Base-by-base conservation (phyloP, 2,329 filamentous ascomycete genomes). In the Epichloe aotearoae region DNA sequence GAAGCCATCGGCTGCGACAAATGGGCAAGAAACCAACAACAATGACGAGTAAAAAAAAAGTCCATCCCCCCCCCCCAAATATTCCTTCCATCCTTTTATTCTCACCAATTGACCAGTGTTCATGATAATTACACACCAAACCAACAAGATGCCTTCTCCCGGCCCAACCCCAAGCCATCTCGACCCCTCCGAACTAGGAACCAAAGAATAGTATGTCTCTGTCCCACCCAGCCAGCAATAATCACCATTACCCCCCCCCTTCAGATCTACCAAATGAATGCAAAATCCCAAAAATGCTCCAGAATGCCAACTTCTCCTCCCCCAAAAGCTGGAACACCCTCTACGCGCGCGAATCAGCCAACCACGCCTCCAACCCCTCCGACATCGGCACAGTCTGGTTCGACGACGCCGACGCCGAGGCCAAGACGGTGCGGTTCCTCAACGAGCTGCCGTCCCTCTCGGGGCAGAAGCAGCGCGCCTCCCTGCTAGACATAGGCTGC, bases 331-430 rank as follows among this genome's bases (percentile, higher is more conserved):
- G 86, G 86, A 83, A 91, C 66, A 70, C 69, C 19, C 79, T 88
- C 55, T 93, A 94, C 72, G 72, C 74, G 1, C 75, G 72, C 57
- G 85, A 93, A 66, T 73, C 88, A 49, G 65, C 71, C 53, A 91
- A 93, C 69, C 80, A 90, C 66, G 69, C 78, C 50, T 66, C 77
- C 55, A 81, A 94, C 69, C 80, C 86, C 10, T 69, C 77, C 51
- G 87, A 95, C 72, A 84, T 84, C 53, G 91, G 91, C 57, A 95
- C 89, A 33, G 82, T 93, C 60, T 98, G 93, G 93, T 98, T 98
- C 76, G 85, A 89, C 65, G 93, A 97, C 70, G 86, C 88, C 34
- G 82, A 85, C 62, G 93, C 93, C 54, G 88, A 95, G 62, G 75
- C 82, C 55, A 90, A 90, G 62, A 81, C 95, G 53, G 68, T 95